Evolutionary conservation across 441 rosid species (phyloP), one percentile per base, ranked within the genome.

Genomic region (Pelargonium australe): DNA sequence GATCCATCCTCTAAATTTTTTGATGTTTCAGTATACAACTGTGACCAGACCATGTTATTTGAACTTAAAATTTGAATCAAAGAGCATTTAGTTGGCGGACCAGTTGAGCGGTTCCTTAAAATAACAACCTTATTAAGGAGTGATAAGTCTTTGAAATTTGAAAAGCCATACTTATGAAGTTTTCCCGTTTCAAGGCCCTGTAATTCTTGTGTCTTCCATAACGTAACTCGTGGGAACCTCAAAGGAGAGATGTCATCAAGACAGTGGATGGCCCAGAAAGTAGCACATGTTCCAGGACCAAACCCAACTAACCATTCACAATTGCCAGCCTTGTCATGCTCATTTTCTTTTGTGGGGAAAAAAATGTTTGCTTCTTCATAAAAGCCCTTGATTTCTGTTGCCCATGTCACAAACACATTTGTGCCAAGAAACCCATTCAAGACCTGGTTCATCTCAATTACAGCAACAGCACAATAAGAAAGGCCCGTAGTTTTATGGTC

Each of bases 241-340:
- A 89, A 64, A 53, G 96, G 96, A 55, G 91, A 85, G 40, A 79
- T 71, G 73, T 89, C 96, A 77, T 94, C 97, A 75, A 94, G 95
- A 80, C 96, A 88, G 74, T 91, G 96, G 75, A 94, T 77, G 70
- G 96, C 90, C 99, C 99, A 94, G 77, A 88, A 86, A 69, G 86
- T 81, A 74, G 85, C 81, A 34, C 72, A 71, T 7, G 75, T 77
- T 73, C 93, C 91, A 69, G 96, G 94, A 75, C 96, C 94, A 79
- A 85, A 83, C 72, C 96, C 97, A 75, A 95, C 84, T 73, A 95
- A 78, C 99, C 99, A 95, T 74, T 88, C 99, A 77, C 96, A 88
- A 61, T 68, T 77, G 57, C 94, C 91, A 74, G 79, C 75, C 74
- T 58, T 75, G 41, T 84, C 89, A 66, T 68, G 79, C 11, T 77